Base-by-base conservation (phyloP, 345 rosid species). In the Eutrema yunnanense region DNA sequence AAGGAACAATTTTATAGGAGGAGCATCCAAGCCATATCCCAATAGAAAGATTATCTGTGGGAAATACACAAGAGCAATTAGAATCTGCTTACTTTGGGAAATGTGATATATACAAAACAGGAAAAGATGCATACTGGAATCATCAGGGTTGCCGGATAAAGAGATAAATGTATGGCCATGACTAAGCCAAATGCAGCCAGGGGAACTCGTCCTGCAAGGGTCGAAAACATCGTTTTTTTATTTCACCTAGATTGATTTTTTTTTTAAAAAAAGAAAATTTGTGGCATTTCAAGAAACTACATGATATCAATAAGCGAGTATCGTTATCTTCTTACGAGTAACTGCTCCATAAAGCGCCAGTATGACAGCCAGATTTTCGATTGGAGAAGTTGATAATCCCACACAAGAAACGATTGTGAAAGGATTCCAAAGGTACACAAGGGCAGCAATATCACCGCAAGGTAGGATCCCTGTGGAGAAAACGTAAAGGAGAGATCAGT, bases 181-280 rank as follows among this genome's bases (percentile, higher is more conserved):
- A 92, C 94, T 86, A 92, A 86, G 66, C 92, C 98, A 83, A 95
- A 92, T 46, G 97, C 94, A 76, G 99, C 97, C 83, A 90, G 67
- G 33, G 94, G 88, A 74, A 86, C 84, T 60, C 79, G 49, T 74
- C 96, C 99, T 95, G 86, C 70, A 47, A 48, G 62, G n/a, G 6
- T 40, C 69, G 73, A 48, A 62, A 52, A 53, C 43, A 43, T 40
- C 9, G 8, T n/a, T 3, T 13, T 22, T 1, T 13, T 22, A 22
- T 8, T 2, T 8, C 46, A 33, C 8, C 46, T 44, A 44, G 9
- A 56, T 46, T 74, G 41, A 63, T 62, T 38, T 19, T 19, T 19
- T 19, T 19, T 19, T 19, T 19, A 0, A 0, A 19, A 19, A 19
- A 19, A 19, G 48, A 43, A 64, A 64, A 7, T 6, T 14, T 44